Percentiles rank a stretch among this genome's conserved stretches.
Evolutionary conservation across 441 rosid species (phyloP).

Genomic region (Dalechampia spathulata): DNA sequence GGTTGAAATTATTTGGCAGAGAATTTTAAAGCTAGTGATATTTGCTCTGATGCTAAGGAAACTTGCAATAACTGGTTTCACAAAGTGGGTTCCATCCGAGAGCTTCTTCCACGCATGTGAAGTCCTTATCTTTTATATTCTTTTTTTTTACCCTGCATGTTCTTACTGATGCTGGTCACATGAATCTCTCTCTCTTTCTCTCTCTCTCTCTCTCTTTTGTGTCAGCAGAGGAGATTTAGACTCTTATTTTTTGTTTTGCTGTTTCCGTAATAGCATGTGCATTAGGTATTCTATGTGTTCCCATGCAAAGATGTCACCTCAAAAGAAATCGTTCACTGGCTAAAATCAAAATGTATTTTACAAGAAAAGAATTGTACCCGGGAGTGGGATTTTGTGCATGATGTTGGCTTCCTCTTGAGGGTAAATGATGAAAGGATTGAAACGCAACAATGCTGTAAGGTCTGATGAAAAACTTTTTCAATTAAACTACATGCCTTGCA

Average conservation of each 20-base stretch:
- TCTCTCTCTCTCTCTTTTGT: too few relatives aligned
- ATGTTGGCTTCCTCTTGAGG: neutral
- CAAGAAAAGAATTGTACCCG: neutral
- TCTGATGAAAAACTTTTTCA: neutral
- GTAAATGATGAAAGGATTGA: neutral
- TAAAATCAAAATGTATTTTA: neutral
- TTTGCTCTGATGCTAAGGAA: conserved; percentile 73
- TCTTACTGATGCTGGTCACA: neutral
- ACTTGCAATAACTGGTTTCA: conserved; percentile 91
- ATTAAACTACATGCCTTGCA: neutral
- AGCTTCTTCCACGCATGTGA: conserved; percentile 95
- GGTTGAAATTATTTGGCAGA: conserved; percentile 43
- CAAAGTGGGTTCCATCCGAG: conserved; percentile 78
- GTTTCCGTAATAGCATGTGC: too few relatives aligned
- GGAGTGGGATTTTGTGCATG: neutral
- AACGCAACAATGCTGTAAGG: neutral
- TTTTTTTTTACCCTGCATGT: conserved; percentile 1
- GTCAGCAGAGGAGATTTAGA: too few relatives aligned
- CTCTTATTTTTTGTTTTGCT: too few relatives aligned
- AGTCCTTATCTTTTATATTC: conserved; percentile 24
- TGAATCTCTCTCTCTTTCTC: neutral
- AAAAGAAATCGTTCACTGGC: neutral
- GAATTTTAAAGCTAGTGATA: conserved; percentile 57
- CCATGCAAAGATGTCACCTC: conserved; percentile 1
- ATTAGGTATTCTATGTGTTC: neutral